These are phyloP conservation scores for Geranium rotundifolium DNA, from an alignment of 345 rosid genomes.

Conservation along the genomic window DNA sequence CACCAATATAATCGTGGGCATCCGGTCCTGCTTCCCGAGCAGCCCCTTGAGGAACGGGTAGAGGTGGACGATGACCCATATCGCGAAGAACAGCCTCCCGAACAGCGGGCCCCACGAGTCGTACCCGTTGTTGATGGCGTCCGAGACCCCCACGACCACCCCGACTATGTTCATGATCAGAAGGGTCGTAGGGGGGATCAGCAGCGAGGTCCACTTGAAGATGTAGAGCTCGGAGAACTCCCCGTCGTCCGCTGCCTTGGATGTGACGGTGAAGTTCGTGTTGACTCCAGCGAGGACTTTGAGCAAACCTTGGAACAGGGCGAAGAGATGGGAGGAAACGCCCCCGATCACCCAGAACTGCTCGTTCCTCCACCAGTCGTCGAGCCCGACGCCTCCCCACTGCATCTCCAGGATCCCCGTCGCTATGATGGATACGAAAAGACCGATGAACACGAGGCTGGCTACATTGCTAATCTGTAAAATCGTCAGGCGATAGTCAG, in stretches of 20 bases:
- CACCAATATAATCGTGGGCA: conserved; percentile 53
- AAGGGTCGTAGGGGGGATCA: conserved; percentile 50
- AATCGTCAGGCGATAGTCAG: too few species aligned
- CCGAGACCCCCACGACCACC: conserved; percentile 43
- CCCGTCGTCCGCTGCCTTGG: conserved; percentile 54
- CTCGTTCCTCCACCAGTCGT: conserved; percentile 73
- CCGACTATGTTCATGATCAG: conserved; percentile 46
- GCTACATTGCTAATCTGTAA: conserved; percentile 55
- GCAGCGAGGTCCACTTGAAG: conserved; percentile 54
- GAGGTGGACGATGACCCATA: conserved; percentile 57
- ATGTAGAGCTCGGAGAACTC: conserved; percentile 52
- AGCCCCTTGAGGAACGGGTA: conserved; percentile 61
- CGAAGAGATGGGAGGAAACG: conserved; percentile 49
- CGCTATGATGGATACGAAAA: conserved; percentile 53
- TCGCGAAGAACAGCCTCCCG: conserved; percentile 44
- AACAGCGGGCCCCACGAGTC: conserved; percentile 66
- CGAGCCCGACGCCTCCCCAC: conserved; percentile 68
- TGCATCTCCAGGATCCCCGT: conserved; percentile 56
- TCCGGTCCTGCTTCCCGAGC: conserved; percentile 44
- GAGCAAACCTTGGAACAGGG: conserved; percentile 59
- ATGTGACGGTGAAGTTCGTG: conserved; percentile 58
- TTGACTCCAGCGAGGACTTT: conserved; percentile 59
- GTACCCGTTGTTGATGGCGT: conserved; percentile 57
- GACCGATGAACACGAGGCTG: conserved; percentile 41
- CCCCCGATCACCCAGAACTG: conserved; percentile 78